These are phyloP conservation scores for Botryotinia globosa DNA, from an alignment of 2,329 filamentous ascomycete species.

Conservation along the genomic window DNA sequence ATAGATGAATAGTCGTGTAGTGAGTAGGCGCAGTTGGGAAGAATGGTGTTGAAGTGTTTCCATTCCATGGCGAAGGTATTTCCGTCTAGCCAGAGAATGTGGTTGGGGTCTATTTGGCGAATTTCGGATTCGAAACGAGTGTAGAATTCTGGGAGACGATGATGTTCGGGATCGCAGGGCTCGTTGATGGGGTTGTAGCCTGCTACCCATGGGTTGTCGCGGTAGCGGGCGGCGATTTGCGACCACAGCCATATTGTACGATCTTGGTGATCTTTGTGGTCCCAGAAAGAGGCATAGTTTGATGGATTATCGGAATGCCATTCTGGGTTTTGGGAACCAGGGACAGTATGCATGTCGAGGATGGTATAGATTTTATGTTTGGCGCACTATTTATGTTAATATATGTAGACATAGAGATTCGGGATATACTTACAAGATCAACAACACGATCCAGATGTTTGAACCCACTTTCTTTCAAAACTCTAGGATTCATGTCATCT, in stretches of 20 bases:
- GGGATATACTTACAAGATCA: conserved; percentile 37
- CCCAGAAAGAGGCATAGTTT: conserved; percentile 46
- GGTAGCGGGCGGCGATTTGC: conserved; percentile 44
- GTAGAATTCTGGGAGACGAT: conserved; percentile 43
- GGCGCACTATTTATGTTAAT: conserved; percentile 34
- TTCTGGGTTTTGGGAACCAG: conserved; percentile 49
- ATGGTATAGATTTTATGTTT: conserved; percentile 46
- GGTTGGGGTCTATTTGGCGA: conserved; percentile 45
- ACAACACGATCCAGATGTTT: conserved; percentile 49
- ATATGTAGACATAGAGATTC: not conserved
- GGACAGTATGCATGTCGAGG: conserved; percentile 46
- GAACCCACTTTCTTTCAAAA: conserved; percentile 49
- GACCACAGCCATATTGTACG: conserved; percentile 46
- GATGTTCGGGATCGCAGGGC: conserved; percentile 39
- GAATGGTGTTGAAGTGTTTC: conserved; percentile 42
- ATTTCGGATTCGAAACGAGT: conserved; percentile 43
- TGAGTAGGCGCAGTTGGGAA: conserved; percentile 51
- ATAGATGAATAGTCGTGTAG: conserved; percentile 53
- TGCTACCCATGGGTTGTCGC: conserved; percentile 41
- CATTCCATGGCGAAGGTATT: conserved; percentile 56
- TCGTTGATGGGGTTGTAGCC: conserved; percentile 39
- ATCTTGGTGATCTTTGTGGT: conserved; percentile 48
- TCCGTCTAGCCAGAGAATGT: conserved; percentile 51
- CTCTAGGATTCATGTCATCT: conserved; percentile 50
- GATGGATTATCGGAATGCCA: conserved; percentile 46